phyloP scores from a whole-genome alignment of 2,329 filamentous ascomycete genomes.

The Fusarium dimerum region DNA sequence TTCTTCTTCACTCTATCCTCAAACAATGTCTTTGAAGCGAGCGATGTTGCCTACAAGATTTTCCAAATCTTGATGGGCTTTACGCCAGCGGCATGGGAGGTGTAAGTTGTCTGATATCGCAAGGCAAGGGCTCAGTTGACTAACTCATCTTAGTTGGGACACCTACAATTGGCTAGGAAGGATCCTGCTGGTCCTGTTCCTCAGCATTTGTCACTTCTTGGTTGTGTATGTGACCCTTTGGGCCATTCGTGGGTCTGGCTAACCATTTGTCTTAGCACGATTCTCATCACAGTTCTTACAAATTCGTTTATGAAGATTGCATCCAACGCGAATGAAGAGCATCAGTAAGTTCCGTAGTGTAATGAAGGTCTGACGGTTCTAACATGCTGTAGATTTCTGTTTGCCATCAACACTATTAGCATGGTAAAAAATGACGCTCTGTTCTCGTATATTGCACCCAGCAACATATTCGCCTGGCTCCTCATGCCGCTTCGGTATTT shows the following conservation, averaged over 20 bases:
- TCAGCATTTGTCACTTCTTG: slow-evolving; percentile 88
- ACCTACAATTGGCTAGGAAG: slow-evolving; percentile 78
- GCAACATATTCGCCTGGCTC: slow-evolving; percentile 89
- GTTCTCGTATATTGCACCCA: slow-evolving; percentile 90
- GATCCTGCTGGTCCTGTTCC: slow-evolving; percentile 73
- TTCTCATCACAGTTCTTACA: slow-evolving; percentile 91
- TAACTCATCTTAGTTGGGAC: slow-evolving; percentile 54
- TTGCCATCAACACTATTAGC: slow-evolving; percentile 94
- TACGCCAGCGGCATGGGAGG: slow-evolving; percentile 90
- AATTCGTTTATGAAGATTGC: slow-evolving; percentile 97
- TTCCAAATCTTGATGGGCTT: slow-evolving; percentile 97
- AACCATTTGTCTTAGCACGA: slow-evolving; percentile 56
- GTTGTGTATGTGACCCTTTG: neutral
- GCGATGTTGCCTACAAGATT: slow-evolving; percentile 81
- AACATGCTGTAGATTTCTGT: slow-evolving; percentile 63
- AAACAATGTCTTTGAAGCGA: slow-evolving; percentile 67
- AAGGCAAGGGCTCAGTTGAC: neutral
- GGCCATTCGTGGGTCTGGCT: slow-evolving; percentile 3
- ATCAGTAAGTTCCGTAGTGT: slow-evolving; percentile 53
- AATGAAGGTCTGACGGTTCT: slow-evolving; percentile 11
- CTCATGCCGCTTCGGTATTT: slow-evolving; percentile 79
- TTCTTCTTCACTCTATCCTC: slow-evolving; percentile 84
- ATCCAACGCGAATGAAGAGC: slow-evolving; percentile 89
- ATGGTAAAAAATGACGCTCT: slow-evolving; percentile 98
- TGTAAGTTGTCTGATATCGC: slow-evolving; percentile 49